Conservation (phyloP, 2,329 filamentous ascomycete species). For the Cladosporium sphaerospermum region DNA sequence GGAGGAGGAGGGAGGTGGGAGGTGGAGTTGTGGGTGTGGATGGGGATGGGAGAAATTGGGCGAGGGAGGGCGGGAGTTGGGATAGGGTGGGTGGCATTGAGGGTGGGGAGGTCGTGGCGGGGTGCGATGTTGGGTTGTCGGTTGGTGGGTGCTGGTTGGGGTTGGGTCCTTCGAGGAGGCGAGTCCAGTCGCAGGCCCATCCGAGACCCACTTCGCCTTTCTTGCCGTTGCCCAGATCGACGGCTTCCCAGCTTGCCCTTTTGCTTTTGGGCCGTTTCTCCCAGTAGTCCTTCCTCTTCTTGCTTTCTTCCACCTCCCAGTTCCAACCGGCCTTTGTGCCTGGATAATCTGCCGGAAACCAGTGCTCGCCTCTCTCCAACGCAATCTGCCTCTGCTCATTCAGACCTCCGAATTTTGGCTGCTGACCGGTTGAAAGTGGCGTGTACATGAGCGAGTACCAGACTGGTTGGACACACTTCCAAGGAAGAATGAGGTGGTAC, state of each 20-base stretch:
- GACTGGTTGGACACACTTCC: conserved; percentile 78
- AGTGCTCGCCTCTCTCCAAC: conserved; percentile 71
- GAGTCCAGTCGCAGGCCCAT: conserved; percentile 70
- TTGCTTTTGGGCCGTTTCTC: conserved; percentile 75
- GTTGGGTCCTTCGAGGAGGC: neutral
- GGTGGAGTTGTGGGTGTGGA: conserved; percentile 12
- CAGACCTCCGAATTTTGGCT: conserved; percentile 75
- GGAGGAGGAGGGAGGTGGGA: conserved; percentile 43
- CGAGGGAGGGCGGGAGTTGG: conserved; percentile 11
- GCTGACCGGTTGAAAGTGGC: conserved; percentile 71
- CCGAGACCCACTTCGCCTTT: conserved; percentile 80
- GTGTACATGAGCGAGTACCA: conserved; percentile 85
- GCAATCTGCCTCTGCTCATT: conserved; percentile 71
- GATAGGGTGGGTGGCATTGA: neutral
- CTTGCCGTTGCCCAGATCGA: conserved; percentile 66
- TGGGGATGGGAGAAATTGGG: conserved; percentile 17
- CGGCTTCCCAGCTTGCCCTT: conserved; percentile 64
- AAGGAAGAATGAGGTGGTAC: conserved; percentile 82
- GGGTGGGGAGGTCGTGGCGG: neutral
- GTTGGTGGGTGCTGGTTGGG: neutral
- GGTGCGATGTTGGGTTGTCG: neutral
- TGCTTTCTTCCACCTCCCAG: conserved; percentile 67
- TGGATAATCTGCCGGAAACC: conserved; percentile 81
- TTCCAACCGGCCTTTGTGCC: conserved; percentile 70
- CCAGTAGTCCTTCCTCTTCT: conserved; percentile 59